Base-by-base conservation (phyloP, 176 grass and related monocot species). In the Oryza officinalis region DNA sequence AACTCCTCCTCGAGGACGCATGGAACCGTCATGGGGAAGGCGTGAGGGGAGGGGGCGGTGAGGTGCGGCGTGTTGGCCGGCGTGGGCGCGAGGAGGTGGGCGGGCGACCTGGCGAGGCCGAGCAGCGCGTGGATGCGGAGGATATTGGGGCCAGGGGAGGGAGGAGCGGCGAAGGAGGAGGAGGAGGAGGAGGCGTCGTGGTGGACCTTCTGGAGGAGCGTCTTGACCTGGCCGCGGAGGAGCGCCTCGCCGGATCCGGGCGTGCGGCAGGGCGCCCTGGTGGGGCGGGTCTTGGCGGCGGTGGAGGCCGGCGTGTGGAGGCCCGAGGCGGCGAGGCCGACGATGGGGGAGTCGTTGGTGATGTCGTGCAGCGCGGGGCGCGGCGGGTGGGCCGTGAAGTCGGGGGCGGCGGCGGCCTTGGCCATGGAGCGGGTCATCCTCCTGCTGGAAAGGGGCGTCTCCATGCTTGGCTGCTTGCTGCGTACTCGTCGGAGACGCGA, bases 281-380 rank as follows among this genome's bases (percentile, higher is more conserved):
- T 65, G 72, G 57, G 44, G 27, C 65, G 68, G 76, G 40, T 80
- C 82, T 93, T 95, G 69, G 77, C 66, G 71, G 78, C 68, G 27
- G 79, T 80, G 76, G 91, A 82, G 44, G 81, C 75, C 1, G 85
- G 90, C 75, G 32, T 63, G 30, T n/a, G 65, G 57, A 90, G 86
- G 75, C 69, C 74, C 25, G 71, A 89, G 8, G 78, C 64, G 15
- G 89, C 87, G 67, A 99, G 87, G 7, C 96, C 91, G 8, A 95
- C 93, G 45, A 99, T 93, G 6, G 96, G 96, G 43, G 96, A 99
- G 72, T 96, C 93, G 77, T 99, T 99, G 63, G 87, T 92, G 88
- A 99, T 96, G 89, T 96, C 93, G 80, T 95, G 86, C 68, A 99
- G 80, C 15, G 81, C 93, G 13, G 75, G 17, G 33, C 95, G 90